A percentile compares a stretch with the other conserved stretches of the same genome.
phyloP scores from a whole-genome alignment of 1,284 basidiomycete genomes.

The Irpex sp. region DNA sequence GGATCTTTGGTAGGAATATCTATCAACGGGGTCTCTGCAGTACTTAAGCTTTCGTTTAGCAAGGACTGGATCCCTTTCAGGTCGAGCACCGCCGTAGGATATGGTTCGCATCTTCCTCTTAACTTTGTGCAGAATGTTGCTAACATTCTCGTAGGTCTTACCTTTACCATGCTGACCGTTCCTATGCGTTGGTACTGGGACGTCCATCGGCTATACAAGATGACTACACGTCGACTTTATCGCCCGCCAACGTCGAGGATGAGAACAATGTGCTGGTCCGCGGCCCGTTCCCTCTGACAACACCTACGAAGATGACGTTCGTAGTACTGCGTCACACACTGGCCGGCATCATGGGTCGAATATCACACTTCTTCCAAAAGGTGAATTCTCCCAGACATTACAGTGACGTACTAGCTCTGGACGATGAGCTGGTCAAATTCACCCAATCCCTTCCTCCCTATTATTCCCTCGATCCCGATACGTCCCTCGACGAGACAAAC shows the following conservation, averaged over 20 bases:
- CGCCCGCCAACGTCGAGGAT: slow-evolving; percentile 82
- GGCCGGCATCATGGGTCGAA: slow-evolving; percentile 82
- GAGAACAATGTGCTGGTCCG: slow-evolving; percentile 41
- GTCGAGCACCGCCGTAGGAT: slow-evolving; percentile 88
- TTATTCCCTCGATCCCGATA: slow-evolving; percentile 74
- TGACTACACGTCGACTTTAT: slow-evolving; percentile 77
- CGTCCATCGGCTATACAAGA: slow-evolving; percentile 87
- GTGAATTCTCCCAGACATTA: slow-evolving; percentile 80
- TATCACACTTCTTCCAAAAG: slow-evolving; percentile 95
- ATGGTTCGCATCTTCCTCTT: slow-evolving; percentile 49
- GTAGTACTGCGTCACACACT: slow-evolving; percentile 84
- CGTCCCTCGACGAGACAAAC: slow-evolving; percentile 62
- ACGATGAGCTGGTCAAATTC: slow-evolving; percentile 83
- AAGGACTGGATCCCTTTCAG: slow-evolving; percentile 73
- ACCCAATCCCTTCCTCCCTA: slow-evolving; percentile 72
- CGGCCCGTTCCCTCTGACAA: slow-evolving; percentile 51
- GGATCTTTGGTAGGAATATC: slow-evolving; percentile 63
- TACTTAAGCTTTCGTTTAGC: slow-evolving; percentile 1
- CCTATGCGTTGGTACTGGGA: slow-evolving; percentile 87
- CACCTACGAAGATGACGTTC: slow-evolving; percentile 83
- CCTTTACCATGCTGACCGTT: slow-evolving; percentile 89
- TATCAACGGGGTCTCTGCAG: background rate
- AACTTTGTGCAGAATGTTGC: slow-evolving; percentile 2
- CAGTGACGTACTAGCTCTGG: slow-evolving; percentile 77
- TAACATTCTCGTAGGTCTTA: slow-evolving; percentile 58